A percentile compares a stretch with the other conserved stretches of the same genome.
Conservation (phyloP, 2,329 filamentous ascomycete genomes). For the Aureobasidium namibiae region DNA sequence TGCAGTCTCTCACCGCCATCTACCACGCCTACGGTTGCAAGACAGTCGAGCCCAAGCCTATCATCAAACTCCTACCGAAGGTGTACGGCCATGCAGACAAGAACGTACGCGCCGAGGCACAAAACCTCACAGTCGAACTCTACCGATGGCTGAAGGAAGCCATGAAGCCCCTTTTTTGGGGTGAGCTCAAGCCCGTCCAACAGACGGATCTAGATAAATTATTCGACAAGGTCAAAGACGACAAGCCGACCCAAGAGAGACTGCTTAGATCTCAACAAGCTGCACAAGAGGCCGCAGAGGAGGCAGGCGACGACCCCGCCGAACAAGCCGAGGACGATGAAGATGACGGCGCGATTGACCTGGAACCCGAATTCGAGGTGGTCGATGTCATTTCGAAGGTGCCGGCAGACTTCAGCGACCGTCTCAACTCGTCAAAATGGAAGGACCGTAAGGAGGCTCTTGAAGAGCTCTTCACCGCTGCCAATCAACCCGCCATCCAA, state of each 20-base stretch:
- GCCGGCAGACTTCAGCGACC: slow-evolving; percentile 72
- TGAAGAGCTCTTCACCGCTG: slow-evolving; percentile 64
- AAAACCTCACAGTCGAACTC: slow-evolving; percentile 83
- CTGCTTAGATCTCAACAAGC: slow-evolving; percentile 84
- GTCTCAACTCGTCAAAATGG: slow-evolving; percentile 87
- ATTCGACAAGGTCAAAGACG: slow-evolving; percentile 87
- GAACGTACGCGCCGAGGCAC: slow-evolving; percentile 90
- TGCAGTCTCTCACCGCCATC: slow-evolving; percentile 71
- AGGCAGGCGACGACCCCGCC: slow-evolving; percentile 46
- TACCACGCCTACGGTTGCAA: slow-evolving; percentile 95
- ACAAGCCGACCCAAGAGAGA: slow-evolving; percentile 85
- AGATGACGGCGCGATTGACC: slow-evolving; percentile 64
- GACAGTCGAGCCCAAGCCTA: slow-evolving; percentile 82
- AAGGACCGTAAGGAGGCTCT: slow-evolving; percentile 95
- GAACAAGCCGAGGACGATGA: slow-evolving; percentile 44
- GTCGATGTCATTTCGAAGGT: slow-evolving; percentile 79
- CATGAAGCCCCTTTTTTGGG: slow-evolving; percentile 98
- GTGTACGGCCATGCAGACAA: slow-evolving; percentile 96
- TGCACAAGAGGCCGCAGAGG: slow-evolving; percentile 61
- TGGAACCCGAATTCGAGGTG: slow-evolving; percentile 59
- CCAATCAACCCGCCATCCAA: slow-evolving; percentile 86
- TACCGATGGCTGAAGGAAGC: slow-evolving; percentile 96
- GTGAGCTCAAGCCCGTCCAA: slow-evolving; percentile 88
- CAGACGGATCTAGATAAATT: slow-evolving; percentile 88
- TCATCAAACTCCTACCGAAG: slow-evolving; percentile 81